Evolutionary conservation across 2,329 filamentous ascomycete species (phyloP).

Genomic region (Sporothrix humicola): DNA sequence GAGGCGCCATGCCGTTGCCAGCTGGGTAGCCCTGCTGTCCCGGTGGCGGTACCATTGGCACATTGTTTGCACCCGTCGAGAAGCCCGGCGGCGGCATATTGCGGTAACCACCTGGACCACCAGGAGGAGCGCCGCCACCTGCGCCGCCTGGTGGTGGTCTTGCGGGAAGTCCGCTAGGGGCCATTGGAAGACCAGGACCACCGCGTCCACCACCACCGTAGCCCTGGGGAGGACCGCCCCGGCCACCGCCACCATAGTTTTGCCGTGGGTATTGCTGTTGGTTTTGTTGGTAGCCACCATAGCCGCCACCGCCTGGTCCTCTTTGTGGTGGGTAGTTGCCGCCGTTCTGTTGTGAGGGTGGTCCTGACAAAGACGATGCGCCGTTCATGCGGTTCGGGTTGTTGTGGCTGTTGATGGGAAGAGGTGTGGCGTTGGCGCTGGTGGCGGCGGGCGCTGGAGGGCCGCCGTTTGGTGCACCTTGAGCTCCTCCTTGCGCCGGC

Average conservation of each 20-base stretch:
- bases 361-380: not conserved
- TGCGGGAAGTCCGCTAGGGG: conserved; percentile 57
- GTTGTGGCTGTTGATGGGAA: conserved; percentile 34
- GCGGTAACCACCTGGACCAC: conserved; percentile 47
- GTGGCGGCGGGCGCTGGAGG: conserved; percentile 34
- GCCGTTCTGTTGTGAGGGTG: not conserved
- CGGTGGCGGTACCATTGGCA: conserved; percentile 31
- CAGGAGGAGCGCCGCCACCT: conserved; percentile 54
- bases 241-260: conserved; percentile 37
- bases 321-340: conserved; percentile 10
- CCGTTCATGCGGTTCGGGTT: conserved; percentile 24
- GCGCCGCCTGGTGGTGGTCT: conserved; percentile 55
- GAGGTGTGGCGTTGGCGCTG: conserved; percentile 20
- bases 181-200: conserved; percentile 51
- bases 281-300: not conserved
- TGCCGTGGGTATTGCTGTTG: conserved; percentile 34
- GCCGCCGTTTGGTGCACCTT: conserved; percentile 33
- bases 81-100: conserved; percentile 50
- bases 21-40: conserved; percentile 21
- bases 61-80: conserved; percentile 25
- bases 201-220: conserved; percentile 44
- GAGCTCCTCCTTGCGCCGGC: conserved; percentile 37
- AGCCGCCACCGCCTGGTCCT: conserved; percentile 12
- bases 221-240: conserved; percentile 26
- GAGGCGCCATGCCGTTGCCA: conserved; percentile 36